Evolutionary conservation across 2,329 filamentous ascomycete species (phyloP).

Genomic region (Plectosphaerella cucumerina): DNA sequence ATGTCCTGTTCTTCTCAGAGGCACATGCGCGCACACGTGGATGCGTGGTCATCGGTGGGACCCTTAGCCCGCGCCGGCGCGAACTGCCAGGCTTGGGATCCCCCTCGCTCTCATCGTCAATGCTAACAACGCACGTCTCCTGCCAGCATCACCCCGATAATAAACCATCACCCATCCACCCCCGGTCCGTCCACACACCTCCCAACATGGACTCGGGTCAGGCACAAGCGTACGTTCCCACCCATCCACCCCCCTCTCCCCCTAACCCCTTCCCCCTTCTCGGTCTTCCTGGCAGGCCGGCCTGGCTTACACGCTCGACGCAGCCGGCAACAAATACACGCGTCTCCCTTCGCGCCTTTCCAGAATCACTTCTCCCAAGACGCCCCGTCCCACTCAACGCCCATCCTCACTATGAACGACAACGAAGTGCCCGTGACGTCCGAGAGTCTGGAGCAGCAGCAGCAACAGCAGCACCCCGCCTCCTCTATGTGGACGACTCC

Average conservation of each 20-base stretch:
- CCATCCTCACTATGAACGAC: constrained; percentile 45
- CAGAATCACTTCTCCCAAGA: constrained; percentile 43
- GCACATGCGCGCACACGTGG: constrained; percentile 24
- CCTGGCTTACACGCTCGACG: constrained; percentile 30
- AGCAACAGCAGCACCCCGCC: too few relatives aligned
- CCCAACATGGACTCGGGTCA: constrained; percentile 48
- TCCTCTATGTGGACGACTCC: constrained; percentile 53
- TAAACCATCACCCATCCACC: constrained; percentile 31
- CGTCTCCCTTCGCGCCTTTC: constrained; percentile 44
- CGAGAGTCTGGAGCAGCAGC: constrained; percentile 35
- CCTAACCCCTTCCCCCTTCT: constrained; percentile 5
- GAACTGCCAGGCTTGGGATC: constrained; percentile 21
- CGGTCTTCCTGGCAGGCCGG: not conserved
- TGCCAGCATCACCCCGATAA: constrained; percentile 30
- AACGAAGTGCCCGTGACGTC: constrained; percentile 43
- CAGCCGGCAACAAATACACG: constrained; percentile 44
- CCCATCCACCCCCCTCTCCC: constrained; percentile 15
- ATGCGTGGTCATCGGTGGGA: constrained; percentile 24
- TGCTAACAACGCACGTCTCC: constrained; percentile 31
- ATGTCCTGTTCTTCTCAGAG: not conserved
- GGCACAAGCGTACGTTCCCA: constrained; percentile 45
- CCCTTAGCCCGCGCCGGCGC: constrained; percentile 17
- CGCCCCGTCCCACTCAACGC: constrained; percentile 36
- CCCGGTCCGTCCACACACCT: constrained; percentile 22
- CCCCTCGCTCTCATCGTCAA: constrained; percentile 24